A percentile compares a stretch with the other conserved stretches of the same genome.
Evolutionary conservation across 1,139 yeast species (phyloP).

Genomic region (Kurtzmaniella quercitrusa): DNA sequence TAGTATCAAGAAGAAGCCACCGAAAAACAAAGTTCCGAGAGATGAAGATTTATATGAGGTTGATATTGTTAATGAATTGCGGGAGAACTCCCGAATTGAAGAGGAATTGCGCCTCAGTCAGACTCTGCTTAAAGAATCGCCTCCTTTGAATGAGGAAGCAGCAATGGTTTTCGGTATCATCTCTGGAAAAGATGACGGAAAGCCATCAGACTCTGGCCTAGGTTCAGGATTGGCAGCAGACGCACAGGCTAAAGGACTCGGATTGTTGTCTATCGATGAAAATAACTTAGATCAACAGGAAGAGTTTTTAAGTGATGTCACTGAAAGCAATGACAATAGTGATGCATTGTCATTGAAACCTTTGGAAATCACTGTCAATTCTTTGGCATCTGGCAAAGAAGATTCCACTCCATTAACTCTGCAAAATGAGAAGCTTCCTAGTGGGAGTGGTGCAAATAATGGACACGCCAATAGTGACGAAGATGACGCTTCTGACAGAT

Average conservation of each 20-base stretch:
- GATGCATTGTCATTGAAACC: neutral
- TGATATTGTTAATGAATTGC: conserved; percentile 7
- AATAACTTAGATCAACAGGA: conserved; percentile 7
- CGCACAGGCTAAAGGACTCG: neutral
- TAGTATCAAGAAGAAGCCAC: conserved; percentile 32
- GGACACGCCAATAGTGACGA: conserved; percentile 3
- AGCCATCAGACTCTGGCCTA: neutral
- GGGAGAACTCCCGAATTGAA: conserved; percentile 6
- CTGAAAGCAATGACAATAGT: neutral
- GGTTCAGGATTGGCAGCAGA: neutral
- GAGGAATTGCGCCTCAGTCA: conserved; percentile 5
- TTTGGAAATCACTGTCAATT: neutral
- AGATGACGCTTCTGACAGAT: conserved; percentile 4
- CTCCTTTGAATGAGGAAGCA: conserved; percentile 35
- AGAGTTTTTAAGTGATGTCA: neutral
- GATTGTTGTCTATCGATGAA: neutral
- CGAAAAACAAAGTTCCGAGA: conserved; percentile 1
- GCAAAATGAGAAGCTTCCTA: conserved; percentile 2
- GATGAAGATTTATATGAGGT: conserved; percentile 6
- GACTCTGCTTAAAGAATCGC: conserved; percentile 10
- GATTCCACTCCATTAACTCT: neutral
- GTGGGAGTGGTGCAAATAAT: conserved; percentile 3
- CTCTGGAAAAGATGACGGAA: conserved; percentile 15
- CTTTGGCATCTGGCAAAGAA: neutral
- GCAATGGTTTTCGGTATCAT: conserved; percentile 47